phyloP scores from a whole-genome alignment of 768 basidiomycete species.

The Macrolepiota fuliginosa region DNA sequence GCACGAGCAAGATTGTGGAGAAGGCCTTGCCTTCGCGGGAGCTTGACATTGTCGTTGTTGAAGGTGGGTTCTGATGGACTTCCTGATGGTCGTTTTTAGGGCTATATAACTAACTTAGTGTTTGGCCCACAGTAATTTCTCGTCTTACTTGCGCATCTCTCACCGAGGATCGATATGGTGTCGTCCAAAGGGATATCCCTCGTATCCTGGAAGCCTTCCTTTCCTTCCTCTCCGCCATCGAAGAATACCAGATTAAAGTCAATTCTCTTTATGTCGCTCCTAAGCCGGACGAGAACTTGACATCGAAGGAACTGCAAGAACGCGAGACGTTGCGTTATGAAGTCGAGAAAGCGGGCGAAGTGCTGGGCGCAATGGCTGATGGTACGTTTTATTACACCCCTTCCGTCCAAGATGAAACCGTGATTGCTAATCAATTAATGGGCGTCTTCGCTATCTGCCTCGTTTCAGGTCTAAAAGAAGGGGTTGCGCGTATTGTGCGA shows the following conservation, averaged over 20 bases:
- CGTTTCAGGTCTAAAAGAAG: conserved; percentile 58
- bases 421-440: background rate
- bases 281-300: conserved; percentile 30
- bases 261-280: conserved; percentile 36
- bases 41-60: conserved; percentile 57
- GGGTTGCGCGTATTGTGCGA: conserved; percentile 60
- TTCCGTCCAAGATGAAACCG: background rate
- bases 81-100: background rate
- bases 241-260: conserved; percentile 60
- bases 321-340: conserved; percentile 43
- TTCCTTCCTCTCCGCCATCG: conserved; percentile 62
- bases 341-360: conserved; percentile 51
- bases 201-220: conserved; percentile 76
- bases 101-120: background rate
- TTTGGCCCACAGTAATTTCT: conserved; percentile 50
- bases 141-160: conserved; percentile 70
- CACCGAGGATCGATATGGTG: conserved; percentile 77
- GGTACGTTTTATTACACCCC: conserved; percentile 40
- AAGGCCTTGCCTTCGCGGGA: conserved; percentile 57
- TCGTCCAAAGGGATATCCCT: conserved; percentile 83
- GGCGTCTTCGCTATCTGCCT: background rate
- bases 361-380: conserved; percentile 51
- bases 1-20: conserved; percentile 51
- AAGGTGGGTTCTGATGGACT: conserved; percentile 41
- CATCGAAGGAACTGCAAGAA: conserved; percentile 32